Evolutionary conservation across 176 grass and related monocot species (phyloP).

Genomic region (Canna indica): DNA sequence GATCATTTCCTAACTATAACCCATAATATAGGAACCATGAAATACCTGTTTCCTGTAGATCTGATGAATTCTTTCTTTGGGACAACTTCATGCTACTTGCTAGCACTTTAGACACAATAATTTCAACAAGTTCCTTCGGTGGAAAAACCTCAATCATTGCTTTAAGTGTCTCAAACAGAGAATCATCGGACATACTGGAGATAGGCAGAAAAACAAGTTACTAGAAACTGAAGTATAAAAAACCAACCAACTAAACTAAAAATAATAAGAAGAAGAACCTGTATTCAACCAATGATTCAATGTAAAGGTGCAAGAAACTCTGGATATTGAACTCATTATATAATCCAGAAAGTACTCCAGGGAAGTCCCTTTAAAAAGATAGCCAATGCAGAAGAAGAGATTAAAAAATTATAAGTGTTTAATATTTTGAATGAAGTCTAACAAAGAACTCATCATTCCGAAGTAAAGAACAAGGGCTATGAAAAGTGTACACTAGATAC

Average conservation of each 20-base stretch:
- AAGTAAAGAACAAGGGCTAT: background rate
- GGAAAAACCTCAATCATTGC: conserved; percentile 50
- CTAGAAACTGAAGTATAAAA: conserved; percentile 7
- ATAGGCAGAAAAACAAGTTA: conserved; percentile 18
- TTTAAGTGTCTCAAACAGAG: conserved; percentile 32
- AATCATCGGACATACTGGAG: conserved; percentile 48
- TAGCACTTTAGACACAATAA: conserved; percentile 55
- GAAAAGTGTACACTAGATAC: background rate
- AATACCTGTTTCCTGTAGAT: conserved; percentile 41
- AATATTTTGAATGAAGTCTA: background rate
- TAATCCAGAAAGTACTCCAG: conserved; percentile 61
- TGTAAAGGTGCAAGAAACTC: conserved; percentile 65
- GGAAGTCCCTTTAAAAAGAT: conserved; percentile 61
- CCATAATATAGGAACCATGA: background rate
- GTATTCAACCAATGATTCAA: conserved; percentile 62
- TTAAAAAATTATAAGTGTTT: background rate
- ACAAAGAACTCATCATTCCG: background rate
- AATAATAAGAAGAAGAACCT: conserved; percentile 41
- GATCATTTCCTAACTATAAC: background rate
- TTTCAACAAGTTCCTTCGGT: conserved; percentile 44
- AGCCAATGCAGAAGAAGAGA: background rate
- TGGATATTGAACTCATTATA: conserved; percentile 67
- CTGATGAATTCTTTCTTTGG: conserved; percentile 27
- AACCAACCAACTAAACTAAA: background rate
- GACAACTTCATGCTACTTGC: conserved; percentile 38